Percentiles rank a stretch among this genome's conserved stretches.
These are phyloP conservation scores for Knufia petricola DNA, from an alignment of 2,329 filamentous ascomycete species.

Conservation along the genomic window DNA sequence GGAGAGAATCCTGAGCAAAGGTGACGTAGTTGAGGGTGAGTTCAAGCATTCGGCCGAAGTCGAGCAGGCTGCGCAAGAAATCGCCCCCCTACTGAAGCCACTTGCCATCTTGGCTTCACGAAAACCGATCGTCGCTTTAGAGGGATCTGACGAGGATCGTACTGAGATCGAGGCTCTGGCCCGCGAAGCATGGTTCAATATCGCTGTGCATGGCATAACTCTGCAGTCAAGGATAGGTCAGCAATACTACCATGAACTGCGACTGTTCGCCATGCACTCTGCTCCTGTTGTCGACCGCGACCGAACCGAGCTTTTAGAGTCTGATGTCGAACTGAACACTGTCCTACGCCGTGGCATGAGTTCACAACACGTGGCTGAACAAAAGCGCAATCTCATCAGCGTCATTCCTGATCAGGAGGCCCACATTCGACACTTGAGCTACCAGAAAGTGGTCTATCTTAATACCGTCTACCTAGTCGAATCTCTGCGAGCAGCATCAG, in stretches of 20 bases:
- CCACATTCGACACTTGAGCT: conserved; percentile 73
- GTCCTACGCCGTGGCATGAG: conserved; percentile 80
- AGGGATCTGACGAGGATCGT: conserved; percentile 33
- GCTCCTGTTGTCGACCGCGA: conserved; percentile 80
- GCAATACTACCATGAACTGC: conserved; percentile 65
- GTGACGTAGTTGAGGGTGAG: conserved; percentile 68
- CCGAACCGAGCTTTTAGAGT: conserved; percentile 80
- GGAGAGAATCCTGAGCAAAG: conserved; percentile 80
- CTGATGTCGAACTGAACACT: conserved; percentile 92
- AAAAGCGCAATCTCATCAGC: conserved; percentile 67
- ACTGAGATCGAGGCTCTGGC: conserved; percentile 65
- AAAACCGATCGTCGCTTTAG: conserved; percentile 31
- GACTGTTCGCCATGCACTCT: conserved; percentile 76
- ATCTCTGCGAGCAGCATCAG: conserved; percentile 71
- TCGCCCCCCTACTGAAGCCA: conserved; percentile 76
- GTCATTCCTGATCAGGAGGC: conserved; percentile 66
- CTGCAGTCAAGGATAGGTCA: conserved; percentile 63
- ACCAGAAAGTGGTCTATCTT: conserved; percentile 84
- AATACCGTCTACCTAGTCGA: conserved; percentile 86
- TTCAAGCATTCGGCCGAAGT: conserved; percentile 68
- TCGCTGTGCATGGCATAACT: conserved; percentile 85
- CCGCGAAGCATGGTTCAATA: conserved; percentile 96
- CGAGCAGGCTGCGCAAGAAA: conserved; percentile 74
- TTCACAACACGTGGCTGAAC: conserved; percentile 63
- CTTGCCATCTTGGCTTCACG: conserved; percentile 73